A percentile compares a stretch with the other conserved stretches of the same genome.
These are phyloP conservation scores for Recurvomyces mirabilis DNA, from an alignment of 495 filamentous ascomycete genomes.

Conservation along the genomic window DNA sequence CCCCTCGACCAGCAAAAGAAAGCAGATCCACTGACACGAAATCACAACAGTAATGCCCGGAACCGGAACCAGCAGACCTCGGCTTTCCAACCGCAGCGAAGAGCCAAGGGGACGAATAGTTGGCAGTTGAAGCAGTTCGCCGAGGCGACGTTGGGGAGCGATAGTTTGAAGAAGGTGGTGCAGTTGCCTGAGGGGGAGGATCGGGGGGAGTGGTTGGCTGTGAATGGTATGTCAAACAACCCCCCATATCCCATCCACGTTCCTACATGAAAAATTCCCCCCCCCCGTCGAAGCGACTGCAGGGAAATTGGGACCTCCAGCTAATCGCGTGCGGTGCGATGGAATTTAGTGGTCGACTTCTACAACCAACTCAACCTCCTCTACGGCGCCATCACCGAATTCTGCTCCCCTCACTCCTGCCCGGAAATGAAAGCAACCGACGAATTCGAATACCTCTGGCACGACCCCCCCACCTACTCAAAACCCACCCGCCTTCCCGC, in stretches of 20 bases:
- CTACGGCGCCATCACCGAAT: constrained; percentile 97
- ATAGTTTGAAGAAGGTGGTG: constrained; percentile 89
- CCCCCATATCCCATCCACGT: no score
- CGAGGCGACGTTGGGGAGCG: constrained; percentile 89
- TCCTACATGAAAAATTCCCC: no score
- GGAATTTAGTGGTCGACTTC: constrained; percentile 96
- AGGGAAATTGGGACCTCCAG: no score
- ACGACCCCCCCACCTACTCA: constrained; percentile 86
- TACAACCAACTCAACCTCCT: constrained; percentile 99
- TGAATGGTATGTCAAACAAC: constrained; percentile 65
- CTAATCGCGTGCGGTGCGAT: neutral
- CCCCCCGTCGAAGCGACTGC: no score
- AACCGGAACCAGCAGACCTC: constrained; percentile 59
- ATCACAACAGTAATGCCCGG: constrained; percentile 61
- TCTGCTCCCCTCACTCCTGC: constrained; percentile 92
- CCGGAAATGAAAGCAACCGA: constrained; percentile 99
- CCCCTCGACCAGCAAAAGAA: constrained; percentile 8
- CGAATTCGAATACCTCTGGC: constrained; percentile 99
- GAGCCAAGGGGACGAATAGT: constrained; percentile 80
- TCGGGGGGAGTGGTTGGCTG: constrained; percentile 92
- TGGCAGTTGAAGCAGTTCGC: constrained; percentile 97
- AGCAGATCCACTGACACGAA: constrained; percentile 33
- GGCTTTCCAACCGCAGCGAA: constrained; percentile 82
- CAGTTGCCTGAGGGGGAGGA: constrained; percentile 95
- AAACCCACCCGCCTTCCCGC: constrained; percentile 96